These are phyloP conservation scores for Syzygium oleosum DNA, from an alignment of 345 rosid genomes.

Conservation along the genomic window DNA sequence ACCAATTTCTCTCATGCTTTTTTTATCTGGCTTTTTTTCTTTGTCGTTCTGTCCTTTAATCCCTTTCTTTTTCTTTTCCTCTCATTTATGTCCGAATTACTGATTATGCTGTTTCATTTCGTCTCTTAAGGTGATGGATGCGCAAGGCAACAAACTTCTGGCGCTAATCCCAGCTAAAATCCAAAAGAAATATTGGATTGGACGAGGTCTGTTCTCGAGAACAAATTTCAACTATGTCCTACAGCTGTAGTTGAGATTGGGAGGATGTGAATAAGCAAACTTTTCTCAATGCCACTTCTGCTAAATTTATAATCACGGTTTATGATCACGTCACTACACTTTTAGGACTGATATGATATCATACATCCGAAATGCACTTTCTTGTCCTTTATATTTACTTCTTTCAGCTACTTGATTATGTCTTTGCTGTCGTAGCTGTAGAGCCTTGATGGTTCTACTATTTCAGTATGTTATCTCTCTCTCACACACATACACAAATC, in stretches of 20 bases:
- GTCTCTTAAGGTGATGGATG: conserved; percentile 55
- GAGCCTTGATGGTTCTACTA: not conserved
- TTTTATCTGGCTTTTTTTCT: not conserved
- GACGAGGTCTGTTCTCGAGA: conserved; percentile 45
- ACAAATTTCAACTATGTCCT: not conserved
- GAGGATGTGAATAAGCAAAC: not conserved
- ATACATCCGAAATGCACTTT: not conserved
- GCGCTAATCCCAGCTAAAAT: conserved; percentile 91
- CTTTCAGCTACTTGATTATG: not conserved
- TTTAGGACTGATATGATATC: not conserved
- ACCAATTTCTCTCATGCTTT: not conserved
- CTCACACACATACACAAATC: too few species aligned
- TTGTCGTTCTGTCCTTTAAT: not conserved
- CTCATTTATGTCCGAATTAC: not conserved
- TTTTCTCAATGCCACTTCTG: not conserved
- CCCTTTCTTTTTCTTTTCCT: not conserved
- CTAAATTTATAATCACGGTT: not conserved
- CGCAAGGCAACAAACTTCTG: conserved; percentile 53
- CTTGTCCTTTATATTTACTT: not conserved
- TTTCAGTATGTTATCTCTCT: not conserved
- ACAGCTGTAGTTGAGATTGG: not conserved
- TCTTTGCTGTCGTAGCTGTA: not conserved
- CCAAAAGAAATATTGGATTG: conserved; percentile 92
- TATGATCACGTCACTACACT: not conserved
- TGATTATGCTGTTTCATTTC: not conserved